Evolutionary conservation across 179 eudicot genomes (phyloP).

Genomic region (Actinidia arguta): DNA sequence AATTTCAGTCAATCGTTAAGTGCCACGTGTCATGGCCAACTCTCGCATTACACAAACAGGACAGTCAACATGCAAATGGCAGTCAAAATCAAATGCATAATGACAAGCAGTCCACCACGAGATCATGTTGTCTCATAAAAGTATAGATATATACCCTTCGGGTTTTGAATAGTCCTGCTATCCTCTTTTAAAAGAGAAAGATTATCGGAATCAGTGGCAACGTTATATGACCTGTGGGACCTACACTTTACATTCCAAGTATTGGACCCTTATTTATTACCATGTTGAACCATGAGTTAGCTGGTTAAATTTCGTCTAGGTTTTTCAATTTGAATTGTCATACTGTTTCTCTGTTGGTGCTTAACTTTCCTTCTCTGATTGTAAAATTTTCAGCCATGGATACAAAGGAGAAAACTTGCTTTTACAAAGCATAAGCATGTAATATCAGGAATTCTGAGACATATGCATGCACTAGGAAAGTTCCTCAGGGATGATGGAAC

Average conservation of each 20-base stretch:
- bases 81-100: too few relatives aligned
- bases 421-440: constrained; percentile 49
- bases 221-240: not conserved
- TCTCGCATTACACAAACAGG: not conserved
- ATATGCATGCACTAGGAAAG: constrained; percentile 43
- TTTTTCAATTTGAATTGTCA: not conserved
- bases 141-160: not conserved
- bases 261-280: constrained; percentile 6
- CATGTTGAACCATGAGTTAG: not conserved
- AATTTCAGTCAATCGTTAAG: too few relatives aligned
- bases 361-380: not conserved
- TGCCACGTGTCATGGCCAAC: not conserved
- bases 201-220: not conserved
- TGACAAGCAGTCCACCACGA: too few relatives aligned
- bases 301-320: constrained; percentile 1
- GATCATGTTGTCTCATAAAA: not conserved
- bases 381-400: constrained; percentile 57
- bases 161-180: not conserved
- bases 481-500: constrained; percentile 37
- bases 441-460: constrained; percentile 42
- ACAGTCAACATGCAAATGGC: too few relatives aligned
- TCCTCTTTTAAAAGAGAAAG: not conserved
- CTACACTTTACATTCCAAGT: not conserved
- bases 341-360: not conserved
- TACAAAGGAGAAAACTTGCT: constrained; percentile 44